phyloP scores from a whole-genome alignment of 2,329 filamentous ascomycete genomes.

The Pyrenophora teres region DNA sequence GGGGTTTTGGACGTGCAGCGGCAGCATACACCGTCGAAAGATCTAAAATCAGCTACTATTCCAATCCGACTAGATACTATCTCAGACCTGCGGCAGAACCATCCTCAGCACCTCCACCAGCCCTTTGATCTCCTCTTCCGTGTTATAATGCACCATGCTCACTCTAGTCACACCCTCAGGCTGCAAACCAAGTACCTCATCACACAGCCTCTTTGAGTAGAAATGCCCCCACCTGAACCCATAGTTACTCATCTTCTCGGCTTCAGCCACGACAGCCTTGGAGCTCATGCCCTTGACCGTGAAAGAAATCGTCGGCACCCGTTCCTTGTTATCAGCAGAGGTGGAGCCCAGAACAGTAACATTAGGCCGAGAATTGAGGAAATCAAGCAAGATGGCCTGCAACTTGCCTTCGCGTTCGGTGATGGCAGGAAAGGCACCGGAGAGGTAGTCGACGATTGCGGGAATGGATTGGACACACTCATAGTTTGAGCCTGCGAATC shows the following conservation, averaged over 20 bases:
- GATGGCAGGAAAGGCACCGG: constrained; percentile 50
- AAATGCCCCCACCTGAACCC: constrained; percentile 71
- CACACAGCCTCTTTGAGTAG: constrained; percentile 67
- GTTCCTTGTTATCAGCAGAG: constrained; percentile 51
- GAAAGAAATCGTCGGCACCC: constrained; percentile 72
- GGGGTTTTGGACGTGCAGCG: too few species aligned
- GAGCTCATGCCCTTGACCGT: constrained; percentile 62
- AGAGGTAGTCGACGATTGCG: constrained; percentile 65
- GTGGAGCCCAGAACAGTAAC: constrained; percentile 65
- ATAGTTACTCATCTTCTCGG: constrained; percentile 63
- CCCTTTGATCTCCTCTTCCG: constrained; percentile 62
- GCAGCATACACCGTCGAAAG: too few species aligned
- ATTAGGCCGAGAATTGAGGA: constrained; percentile 58
- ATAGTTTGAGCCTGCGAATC: constrained; percentile 71
- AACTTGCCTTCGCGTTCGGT: constrained; percentile 64
- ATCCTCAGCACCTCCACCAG: constrained; percentile 60
- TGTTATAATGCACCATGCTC: constrained; percentile 77
- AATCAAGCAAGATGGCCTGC: constrained; percentile 63
- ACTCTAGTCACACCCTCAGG: constrained; percentile 69
- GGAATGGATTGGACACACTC: constrained; percentile 70
- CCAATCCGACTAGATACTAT: too few species aligned
- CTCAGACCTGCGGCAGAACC: constrained; percentile 43
- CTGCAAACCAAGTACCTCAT: constrained; percentile 62
- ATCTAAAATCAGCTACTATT: too few species aligned
- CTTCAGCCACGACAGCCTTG: constrained; percentile 63